Conservation (phyloP, 768 basidiomycete genomes). For the Podaxis rugospora region DNA sequence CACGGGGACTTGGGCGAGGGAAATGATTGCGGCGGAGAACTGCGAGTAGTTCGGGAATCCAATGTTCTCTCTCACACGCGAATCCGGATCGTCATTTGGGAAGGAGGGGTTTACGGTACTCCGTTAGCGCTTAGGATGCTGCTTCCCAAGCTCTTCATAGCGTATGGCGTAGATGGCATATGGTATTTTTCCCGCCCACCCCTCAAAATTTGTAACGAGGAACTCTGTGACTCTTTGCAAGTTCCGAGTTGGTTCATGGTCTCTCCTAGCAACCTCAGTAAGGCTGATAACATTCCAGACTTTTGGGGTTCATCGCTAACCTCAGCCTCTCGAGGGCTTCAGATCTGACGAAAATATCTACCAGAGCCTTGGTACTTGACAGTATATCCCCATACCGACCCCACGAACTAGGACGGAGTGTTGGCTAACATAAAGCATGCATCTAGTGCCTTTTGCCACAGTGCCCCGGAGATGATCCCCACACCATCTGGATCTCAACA, state of each 20-base stretch:
- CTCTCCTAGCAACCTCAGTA: background rate
- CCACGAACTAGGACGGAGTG: background rate
- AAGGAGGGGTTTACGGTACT: background rate
- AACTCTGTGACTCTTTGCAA: background rate
- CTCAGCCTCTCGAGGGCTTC: background rate
- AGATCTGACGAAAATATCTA: background rate
- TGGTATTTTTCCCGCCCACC: background rate
- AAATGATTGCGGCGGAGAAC: background rate
- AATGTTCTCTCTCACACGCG: background rate
- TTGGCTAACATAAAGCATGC: background rate
- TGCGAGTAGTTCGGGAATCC: slow-evolving; percentile 2
- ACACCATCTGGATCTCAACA: no score
- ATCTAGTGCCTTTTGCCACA: background rate
- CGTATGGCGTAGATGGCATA: background rate
- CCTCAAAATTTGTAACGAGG: background rate
- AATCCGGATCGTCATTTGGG: background rate
- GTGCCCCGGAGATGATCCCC: no score
- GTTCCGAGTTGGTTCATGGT: background rate
- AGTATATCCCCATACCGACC: background rate
- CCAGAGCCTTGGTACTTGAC: background rate
- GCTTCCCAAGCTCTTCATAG: background rate
- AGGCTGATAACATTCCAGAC: background rate
- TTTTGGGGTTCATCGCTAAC: background rate
- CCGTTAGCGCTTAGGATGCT: background rate
- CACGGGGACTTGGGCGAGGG: background rate